Percentiles rank a stretch among this genome's conserved stretches.
Conservation (phyloP, 768 basidiomycete genomes). For the Tylopilus sp. region DNA sequence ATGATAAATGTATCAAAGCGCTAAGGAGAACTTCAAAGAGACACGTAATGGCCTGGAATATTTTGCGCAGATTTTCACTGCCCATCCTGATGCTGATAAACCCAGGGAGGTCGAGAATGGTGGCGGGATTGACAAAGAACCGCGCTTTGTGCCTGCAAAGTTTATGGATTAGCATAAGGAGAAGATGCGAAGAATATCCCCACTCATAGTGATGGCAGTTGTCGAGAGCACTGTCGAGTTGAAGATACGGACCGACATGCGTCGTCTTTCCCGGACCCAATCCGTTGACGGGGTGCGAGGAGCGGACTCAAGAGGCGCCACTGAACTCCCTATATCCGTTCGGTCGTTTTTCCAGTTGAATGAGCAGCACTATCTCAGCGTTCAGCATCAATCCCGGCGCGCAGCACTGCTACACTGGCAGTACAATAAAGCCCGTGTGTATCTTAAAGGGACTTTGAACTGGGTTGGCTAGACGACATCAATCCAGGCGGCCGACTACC, state of each 20-base stretch:
- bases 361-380: conserved; percentile 10
- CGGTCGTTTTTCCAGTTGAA: not conserved
- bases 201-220: conserved; percentile 10
- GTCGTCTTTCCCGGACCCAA: too few relatives aligned
- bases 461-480: not conserved
- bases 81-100: conserved; percentile 24
- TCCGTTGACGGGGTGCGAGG: too few relatives aligned
- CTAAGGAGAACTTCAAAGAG: too few relatives aligned
- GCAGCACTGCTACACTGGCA: not conserved
- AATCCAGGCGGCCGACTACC: not conserved
- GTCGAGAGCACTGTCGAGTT: not conserved
- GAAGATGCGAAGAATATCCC: not conserved
- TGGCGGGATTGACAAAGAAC: conserved; percentile 24
- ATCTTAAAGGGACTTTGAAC: not conserved
- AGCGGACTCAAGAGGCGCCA: too few relatives aligned
- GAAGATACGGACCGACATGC: too few relatives aligned
- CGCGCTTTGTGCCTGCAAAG: conserved; percentile 11
- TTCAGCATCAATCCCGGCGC: conserved; percentile 12
- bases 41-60: conserved; percentile 29
- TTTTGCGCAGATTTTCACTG: conserved; percentile 26
- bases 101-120: conserved; percentile 26
- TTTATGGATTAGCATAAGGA: not conserved
- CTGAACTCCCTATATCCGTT: not conserved
- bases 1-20: not conserved
- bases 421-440: conserved; percentile 6